phyloP scores from a whole-genome alignment of 108 stramenopile genomes.

The Tribonema minus region DNA sequence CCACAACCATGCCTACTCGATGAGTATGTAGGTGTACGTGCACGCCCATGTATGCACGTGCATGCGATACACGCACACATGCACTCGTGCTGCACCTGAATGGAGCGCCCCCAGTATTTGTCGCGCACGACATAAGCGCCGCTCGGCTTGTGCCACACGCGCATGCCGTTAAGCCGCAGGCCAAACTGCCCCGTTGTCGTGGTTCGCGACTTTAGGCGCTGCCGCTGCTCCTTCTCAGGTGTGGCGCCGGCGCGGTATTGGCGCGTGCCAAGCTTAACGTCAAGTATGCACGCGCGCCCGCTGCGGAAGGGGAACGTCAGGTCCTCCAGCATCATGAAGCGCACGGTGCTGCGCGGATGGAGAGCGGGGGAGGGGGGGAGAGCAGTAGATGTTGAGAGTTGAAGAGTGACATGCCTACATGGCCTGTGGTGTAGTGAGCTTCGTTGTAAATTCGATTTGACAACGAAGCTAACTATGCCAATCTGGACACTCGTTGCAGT shows the following conservation, averaged over 20 bases:
- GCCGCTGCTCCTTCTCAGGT: neutral
- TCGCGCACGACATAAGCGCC: neutral
- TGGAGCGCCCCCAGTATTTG: neutral
- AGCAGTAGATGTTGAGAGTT: no score
- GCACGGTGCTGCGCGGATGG: neutral
- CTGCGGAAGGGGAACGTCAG: neutral
- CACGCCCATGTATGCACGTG: no score
- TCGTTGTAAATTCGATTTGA: no score
- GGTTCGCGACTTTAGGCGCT: neutral
- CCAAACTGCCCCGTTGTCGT: neutral
- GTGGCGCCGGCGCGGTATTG: neutral
- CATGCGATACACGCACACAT: no score
- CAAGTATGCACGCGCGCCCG: neutral
- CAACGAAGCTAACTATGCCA: no score
- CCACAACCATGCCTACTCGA: no score
- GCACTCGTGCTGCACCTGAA: neutral
- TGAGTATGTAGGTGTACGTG: no score
- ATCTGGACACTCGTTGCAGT: no score
- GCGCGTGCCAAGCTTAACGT: neutral
- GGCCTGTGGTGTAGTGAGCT: no score
- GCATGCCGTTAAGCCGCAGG: neutral
- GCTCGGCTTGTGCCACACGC: neutral
- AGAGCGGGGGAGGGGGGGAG: no score
- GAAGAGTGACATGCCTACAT: no score
- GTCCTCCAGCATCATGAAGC: neutral